phyloP scores from a whole-genome alignment of 108 stramenopile species.

The Conticribra guillardii region DNA sequence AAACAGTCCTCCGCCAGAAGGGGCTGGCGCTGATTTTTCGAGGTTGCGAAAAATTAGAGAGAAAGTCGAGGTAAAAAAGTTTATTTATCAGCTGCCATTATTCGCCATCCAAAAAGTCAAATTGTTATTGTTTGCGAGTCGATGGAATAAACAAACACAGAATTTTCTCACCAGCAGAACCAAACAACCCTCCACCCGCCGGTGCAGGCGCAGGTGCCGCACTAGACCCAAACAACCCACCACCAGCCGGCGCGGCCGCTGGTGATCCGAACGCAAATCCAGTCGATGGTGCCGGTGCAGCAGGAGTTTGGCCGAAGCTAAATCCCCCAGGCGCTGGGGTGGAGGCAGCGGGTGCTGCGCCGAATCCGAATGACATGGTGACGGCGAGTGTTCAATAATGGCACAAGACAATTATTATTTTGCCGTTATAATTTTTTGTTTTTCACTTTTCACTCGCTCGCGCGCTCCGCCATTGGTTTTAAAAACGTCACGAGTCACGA shows the following conservation, averaged over 20 bases:
- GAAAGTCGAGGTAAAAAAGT: too few species aligned
- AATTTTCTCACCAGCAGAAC: slow-evolving; percentile 10
- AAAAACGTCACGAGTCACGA: too few species aligned
- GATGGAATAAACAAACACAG: background rate
- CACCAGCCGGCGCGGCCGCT: slow-evolving; percentile 17
- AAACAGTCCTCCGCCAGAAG: slow-evolving; percentile 35
- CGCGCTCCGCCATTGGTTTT: too few species aligned
- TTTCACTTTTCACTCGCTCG: too few species aligned
- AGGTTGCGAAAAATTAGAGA: too few species aligned
- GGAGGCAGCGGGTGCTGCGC: slow-evolving; percentile 15
- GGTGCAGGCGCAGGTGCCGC: slow-evolving; percentile 24
- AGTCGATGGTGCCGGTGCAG: slow-evolving; percentile 41
- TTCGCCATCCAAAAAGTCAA: too few species aligned
- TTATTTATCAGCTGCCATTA: too few species aligned
- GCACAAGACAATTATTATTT: too few species aligned
- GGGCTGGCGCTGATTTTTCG: slow-evolving; percentile 28
- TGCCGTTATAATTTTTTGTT: too few species aligned
- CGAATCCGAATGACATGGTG: slow-evolving; percentile 16
- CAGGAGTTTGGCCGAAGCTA: slow-evolving; percentile 30
- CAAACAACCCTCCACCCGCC: slow-evolving; percentile 23
- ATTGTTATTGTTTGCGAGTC: too few species aligned
- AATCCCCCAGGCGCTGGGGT: slow-evolving; percentile 21
- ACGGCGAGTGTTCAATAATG: too few species aligned
- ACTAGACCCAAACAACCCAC: slow-evolving; percentile 48
- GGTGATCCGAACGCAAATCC: background rate